Base-by-base conservation (phyloP, 208 protist species). In the Trypanosoma boissoni region DNA sequence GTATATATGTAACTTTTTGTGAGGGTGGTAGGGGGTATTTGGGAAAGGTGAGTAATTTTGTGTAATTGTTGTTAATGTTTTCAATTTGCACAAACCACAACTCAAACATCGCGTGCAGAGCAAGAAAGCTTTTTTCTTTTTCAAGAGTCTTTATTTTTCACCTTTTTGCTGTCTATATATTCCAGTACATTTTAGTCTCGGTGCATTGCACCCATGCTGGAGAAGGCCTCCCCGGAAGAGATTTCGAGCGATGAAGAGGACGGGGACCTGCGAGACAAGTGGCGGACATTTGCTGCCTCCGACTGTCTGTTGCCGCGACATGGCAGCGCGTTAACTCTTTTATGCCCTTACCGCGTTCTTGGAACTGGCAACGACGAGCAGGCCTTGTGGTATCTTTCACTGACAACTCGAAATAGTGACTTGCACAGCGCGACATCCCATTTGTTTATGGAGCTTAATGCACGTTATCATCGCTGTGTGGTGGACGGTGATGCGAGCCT, bases 321-420 rank as follows among this genome's bases (percentile, higher is more conserved):
- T 52, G 9, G 39, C 28, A 37, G 36, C 5, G 48, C 59, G 14
- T 63, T 59, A 46, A 64, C 64, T 18, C 64, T 71, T 29, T 48
- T 71, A 44, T 56, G 32, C 8, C 56, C 26, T 9, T 64, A 59
- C 31, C 49, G 41, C 29, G 29, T 71, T 4, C 39, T 64, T 0
- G 57, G 67, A 64, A 45, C 20, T n/a, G 36, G 6, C 16, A 7
- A 31, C 12, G 51, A 63, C 53, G 42, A 77, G 55, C 45, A 66
- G 68, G 29, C 68, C 28, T 32, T 91, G 23, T 92, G 83, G 64
- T 71, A 81, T 41, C 68, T 92, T 60, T 86, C 80, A 23, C 68
- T 92, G 23, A 74, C 81, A 23, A 76, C 71, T 46, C 79, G 71
- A 56, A 80, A 87, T 64, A 43, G 34, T 12, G 72, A 76, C 20